A percentile compares a stretch with the other conserved stretches of the same genome.
Conservation (phyloP, 1,284 basidiomycete species). For the Malassezia sp. region DNA sequence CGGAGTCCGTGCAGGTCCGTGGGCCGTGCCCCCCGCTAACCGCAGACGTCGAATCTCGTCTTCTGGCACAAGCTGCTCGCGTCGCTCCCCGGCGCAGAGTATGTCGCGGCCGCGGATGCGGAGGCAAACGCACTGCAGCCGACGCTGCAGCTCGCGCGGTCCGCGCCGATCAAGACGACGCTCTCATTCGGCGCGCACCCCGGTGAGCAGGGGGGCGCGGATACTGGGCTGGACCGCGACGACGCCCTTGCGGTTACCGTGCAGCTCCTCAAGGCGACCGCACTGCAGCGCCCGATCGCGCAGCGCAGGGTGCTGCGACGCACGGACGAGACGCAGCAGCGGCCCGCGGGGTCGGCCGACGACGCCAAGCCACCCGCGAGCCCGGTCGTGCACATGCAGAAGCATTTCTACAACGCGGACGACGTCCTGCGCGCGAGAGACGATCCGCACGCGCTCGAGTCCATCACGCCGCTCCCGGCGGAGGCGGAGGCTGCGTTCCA, state of each 20-base stretch:
- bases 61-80: constrained; percentile 59
- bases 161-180: constrained; percentile 19
- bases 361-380: neutral
- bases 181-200: constrained; percentile 26
- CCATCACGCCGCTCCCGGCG: constrained; percentile 50
- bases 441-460: constrained; percentile 39
- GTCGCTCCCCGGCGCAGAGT: constrained; percentile 49
- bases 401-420: neutral
- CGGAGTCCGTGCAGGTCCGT: neutral
- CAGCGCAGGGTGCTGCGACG: constrained; percentile 48
- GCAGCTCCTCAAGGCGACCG: constrained; percentile 72
- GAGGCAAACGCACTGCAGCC: constrained; percentile 25
- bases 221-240: constrained; percentile 16
- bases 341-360: too few species aligned
- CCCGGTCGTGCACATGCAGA: neutral
- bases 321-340: neutral
- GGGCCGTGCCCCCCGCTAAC: neutral
- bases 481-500: constrained; percentile 61
- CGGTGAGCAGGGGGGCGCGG: too few species aligned
- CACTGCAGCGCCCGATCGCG: constrained; percentile 60
- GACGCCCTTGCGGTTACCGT: constrained; percentile 59
- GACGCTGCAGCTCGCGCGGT: constrained; percentile 23
- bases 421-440: constrained; percentile 39
- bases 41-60: constrained; percentile 54
- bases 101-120: constrained; percentile 47